phyloP scores from a whole-genome alignment of 345 rosid genomes.

The Draba incana region DNA sequence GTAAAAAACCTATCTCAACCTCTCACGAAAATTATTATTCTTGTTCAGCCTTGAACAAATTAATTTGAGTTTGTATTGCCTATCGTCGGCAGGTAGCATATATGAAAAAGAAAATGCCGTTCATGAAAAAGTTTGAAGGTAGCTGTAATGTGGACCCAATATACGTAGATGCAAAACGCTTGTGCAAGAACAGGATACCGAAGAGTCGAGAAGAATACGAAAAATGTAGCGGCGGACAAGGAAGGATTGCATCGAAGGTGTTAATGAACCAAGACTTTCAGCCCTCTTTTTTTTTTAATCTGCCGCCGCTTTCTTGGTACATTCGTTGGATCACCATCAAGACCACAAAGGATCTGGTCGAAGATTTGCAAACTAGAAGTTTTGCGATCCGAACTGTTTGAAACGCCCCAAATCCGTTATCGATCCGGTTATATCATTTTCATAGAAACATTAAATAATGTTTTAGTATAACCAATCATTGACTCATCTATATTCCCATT shows the following conservation, averaged over 20 bases:
- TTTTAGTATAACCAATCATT: too few relatives aligned
- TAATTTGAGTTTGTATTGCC: conserved; percentile 11
- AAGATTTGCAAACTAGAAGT: conserved; percentile 42
- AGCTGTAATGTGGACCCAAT: conserved; percentile 65
- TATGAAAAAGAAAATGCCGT: conserved; percentile 62
- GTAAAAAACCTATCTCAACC: conserved; percentile 1
- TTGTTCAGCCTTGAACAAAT: not conserved
- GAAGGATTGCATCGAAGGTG: conserved; percentile 71
- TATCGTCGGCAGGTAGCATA: conserved; percentile 52
- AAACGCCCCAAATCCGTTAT: not conserved
- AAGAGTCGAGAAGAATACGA: conserved; percentile 62
- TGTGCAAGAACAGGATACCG: conserved; percentile 60
- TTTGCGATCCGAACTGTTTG: not conserved
- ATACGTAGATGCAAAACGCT: conserved; percentile 58
- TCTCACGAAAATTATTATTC: not conserved
- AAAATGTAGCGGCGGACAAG: conserved; percentile 65
- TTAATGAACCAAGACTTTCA: conserved; percentile 74
- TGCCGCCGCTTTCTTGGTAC: conserved; percentile 86
- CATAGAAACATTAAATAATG: not conserved
- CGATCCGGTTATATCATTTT: not conserved
- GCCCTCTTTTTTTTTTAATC: conserved; percentile 59
- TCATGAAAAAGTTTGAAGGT: conserved; percentile 79
- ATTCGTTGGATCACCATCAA: conserved; percentile 63
- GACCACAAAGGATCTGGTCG: conserved; percentile 59
- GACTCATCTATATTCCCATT: too few relatives aligned